Evolutionary conservation across 208 protist species (phyloP), one percentile per base, ranked within the genome.

Genomic region (Leishmania guyanensis): DNA sequence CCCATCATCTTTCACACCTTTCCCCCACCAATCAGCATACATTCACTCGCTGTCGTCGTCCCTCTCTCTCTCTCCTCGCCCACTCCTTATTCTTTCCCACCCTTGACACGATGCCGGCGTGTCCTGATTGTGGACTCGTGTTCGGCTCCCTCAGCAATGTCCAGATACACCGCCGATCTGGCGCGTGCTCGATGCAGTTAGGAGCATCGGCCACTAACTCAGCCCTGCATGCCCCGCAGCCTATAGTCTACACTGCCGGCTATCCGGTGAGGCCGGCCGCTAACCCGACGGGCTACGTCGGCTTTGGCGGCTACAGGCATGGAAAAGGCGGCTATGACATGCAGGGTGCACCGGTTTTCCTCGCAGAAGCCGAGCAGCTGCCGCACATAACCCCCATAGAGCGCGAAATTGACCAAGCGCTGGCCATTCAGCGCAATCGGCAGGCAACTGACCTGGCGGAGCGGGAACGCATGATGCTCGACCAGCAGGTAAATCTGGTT

Each of bases 61-160:
- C 33, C n/a, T 16, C 48, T 16, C 17, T 46, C 65, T 36, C 17
- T 12, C n/a, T n/a, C 48, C 51, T 53, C n/a, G 10, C 68, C 36
- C 36, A 16, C 3, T 16, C 36, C 6, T 22, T 20, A 68, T 4
- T 73, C 43, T 8, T n/a, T 43, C 12, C 20, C 43, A 48, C 46
- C 26, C 29, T 75, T 16, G 29, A 48, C 46, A 50, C n/a, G 22
- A 91, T 91, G 88, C 88, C 86, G 17, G 20, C 84, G 36, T 92
- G 88, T 69, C 88, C 86, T 2, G 83, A 92, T n/a, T 92, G 88
- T 48, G 88, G 88, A 5, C 69, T 90, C n/a, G 71, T 89, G 48
- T 92, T 85, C 48, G 86, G 86, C 64, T 81, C 78, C 56, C 75
- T 85, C 43, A 80, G 86, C 70, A 80, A 84, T 64, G 68, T 92